Conservation (phyloP, 139 green algal species). For the Tetradesmus lagerheimii region DNA sequence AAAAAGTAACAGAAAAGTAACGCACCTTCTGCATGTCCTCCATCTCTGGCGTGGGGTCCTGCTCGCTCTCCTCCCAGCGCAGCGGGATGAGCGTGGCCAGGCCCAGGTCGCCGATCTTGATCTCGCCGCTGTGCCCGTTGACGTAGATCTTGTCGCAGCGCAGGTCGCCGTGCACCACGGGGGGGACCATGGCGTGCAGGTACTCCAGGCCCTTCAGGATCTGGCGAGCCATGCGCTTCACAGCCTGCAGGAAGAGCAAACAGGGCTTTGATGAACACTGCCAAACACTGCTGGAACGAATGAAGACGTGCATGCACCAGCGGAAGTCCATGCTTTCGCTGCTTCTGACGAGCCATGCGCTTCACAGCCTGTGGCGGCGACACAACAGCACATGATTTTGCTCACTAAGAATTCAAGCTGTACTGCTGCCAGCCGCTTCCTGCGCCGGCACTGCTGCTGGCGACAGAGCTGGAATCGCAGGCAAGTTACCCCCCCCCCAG, state of each 20-base stretch:
- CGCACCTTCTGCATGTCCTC: conserved; percentile 39
- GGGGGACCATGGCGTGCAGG: conserved; percentile 89
- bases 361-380: conserved; percentile 92
- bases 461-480: too few species aligned
- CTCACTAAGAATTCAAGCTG: too few species aligned
- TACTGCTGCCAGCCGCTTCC: not conserved
- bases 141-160: conserved; percentile 88
- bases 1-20: not conserved
- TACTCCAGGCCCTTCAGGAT: conserved; percentile 91
- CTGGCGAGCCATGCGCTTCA: conserved; percentile 93
- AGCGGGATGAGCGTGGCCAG: conserved; percentile 87
- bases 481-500: too few species aligned
- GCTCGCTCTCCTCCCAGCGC: conserved; percentile 62
- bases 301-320: too few species aligned
- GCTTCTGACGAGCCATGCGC: conserved; percentile 93
- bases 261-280: too few species aligned
- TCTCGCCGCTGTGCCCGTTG: conserved; percentile 67
- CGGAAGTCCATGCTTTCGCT: too few species aligned
- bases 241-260: conserved; percentile 67
- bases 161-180: conserved; percentile 97
- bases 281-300: too few species aligned
- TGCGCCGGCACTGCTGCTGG: not conserved
- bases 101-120: conserved; percentile 97
- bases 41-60: conserved; percentile 41
- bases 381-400: too few species aligned